Evolutionary conservation across 1,139 yeast genomes (phyloP).

Genomic region (Yamadazyma aaseri): DNA sequence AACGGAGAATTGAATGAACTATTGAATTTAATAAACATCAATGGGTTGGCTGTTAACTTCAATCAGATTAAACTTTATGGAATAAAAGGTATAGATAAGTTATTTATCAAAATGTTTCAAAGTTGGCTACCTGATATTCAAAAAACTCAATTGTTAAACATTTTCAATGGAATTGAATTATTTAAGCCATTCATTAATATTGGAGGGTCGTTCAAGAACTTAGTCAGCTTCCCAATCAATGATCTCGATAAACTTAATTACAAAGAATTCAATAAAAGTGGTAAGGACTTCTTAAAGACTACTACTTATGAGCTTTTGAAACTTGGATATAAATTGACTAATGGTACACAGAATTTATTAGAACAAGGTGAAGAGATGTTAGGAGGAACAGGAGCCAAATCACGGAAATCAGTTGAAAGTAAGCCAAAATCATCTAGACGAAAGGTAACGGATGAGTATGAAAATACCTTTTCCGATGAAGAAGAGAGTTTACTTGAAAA

Average conservation of each 20-base stretch:
- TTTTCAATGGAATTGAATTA: conserved; percentile 82
- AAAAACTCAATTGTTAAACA: conserved; percentile 72
- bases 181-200: conserved; percentile 73
- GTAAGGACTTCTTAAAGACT: conserved; percentile 70
- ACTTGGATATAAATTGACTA: conserved; percentile 81
- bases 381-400: conserved; percentile 64
- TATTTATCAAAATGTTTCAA: conserved; percentile 55
- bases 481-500: conserved; percentile 12
- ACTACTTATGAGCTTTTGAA: conserved; percentile 80
- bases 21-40: conserved; percentile 83
- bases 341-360: conserved; percentile 81
- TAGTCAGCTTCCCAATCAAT: conserved; percentile 68
- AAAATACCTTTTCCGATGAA: conserved; percentile 6
- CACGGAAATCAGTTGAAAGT: conserved; percentile 21
- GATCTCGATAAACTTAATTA: conserved; percentile 68
- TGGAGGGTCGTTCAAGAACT: conserved; percentile 74
- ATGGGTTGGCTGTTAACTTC: conserved; percentile 74
- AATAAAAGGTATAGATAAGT: conserved; percentile 63
- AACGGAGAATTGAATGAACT: conserved; percentile 87
- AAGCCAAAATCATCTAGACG: neutral
- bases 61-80: conserved; percentile 70
- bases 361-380: conserved; percentile 77
- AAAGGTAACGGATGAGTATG: neutral
- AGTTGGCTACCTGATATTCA: conserved; percentile 89
- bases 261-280: conserved; percentile 75